phyloP scores from a whole-genome alignment of 805 yeast genomes.

The Wickerhamomyces silvicola region DNA sequence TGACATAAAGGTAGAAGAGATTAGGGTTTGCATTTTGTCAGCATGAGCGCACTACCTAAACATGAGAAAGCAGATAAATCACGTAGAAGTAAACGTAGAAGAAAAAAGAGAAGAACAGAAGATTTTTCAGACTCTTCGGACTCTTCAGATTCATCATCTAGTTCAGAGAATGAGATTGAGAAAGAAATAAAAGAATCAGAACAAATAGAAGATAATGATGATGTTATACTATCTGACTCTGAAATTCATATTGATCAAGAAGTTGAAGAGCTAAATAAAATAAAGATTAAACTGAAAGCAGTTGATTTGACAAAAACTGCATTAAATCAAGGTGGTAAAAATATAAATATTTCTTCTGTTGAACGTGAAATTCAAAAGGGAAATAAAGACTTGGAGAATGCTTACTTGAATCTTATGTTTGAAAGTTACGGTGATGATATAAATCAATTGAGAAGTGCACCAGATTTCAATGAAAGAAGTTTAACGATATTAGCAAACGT shows the following conservation, averaged over 20 bases:
- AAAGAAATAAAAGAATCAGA: conserved; percentile 7
- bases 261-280: conserved; percentile 8
- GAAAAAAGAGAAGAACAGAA: conserved; percentile 80
- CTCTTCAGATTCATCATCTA: conserved; percentile 36
- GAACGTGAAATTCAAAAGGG: conserved; percentile 24
- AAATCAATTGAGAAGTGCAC: conserved; percentile 39
- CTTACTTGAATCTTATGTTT: conserved; percentile 51
- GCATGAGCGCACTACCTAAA: conserved; percentile 21
- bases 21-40: too few relatives aligned
- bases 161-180: conserved; percentile 23
- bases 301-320: conserved; percentile 28
- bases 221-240: conserved; percentile 27
- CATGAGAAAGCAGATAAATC: conserved; percentile 11
- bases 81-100: conserved; percentile 38
- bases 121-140: conserved; percentile 54
- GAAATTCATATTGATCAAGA: conserved; percentile 17
- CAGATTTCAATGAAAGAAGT: conserved; percentile 56
- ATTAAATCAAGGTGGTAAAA: conserved; percentile 22
- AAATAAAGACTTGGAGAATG: conserved; percentile 36
- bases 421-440: conserved; percentile 44
- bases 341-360: conserved; percentile 26
- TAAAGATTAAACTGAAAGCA: conserved; percentile 14
- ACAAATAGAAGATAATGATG: conserved; percentile 14
- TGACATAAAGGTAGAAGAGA: too few relatives aligned
- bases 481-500: conserved; percentile 26